Conservation (phyloP, 2,329 filamentous ascomycete species). For the Geosmithia morbida region DNA sequence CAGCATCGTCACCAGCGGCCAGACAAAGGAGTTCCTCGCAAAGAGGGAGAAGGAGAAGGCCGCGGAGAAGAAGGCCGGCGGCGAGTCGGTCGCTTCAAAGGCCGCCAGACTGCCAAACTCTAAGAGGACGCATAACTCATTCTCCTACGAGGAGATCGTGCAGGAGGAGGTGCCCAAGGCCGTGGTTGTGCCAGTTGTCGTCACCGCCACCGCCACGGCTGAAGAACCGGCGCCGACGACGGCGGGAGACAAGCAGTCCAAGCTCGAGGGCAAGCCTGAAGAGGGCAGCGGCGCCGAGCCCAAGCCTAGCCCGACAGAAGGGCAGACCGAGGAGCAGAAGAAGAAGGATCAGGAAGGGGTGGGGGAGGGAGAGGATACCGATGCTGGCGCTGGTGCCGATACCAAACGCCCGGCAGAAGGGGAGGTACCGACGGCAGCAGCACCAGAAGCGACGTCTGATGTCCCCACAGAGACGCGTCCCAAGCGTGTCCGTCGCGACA, state of each 20-base stretch:
- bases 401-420: not conserved
- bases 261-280: not conserved
- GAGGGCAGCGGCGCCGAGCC: slow-evolving; percentile 6
- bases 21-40: slow-evolving; percentile 68
- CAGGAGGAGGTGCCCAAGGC: slow-evolving; percentile 35
- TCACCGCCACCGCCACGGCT: slow-evolving; percentile 3
- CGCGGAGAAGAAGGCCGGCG: slow-evolving; percentile 45
- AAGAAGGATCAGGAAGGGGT: slow-evolving; percentile 9
- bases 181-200: not conserved
- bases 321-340: slow-evolving; percentile 3
- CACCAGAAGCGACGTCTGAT: no score
- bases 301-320: slow-evolving; percentile 7
- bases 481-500: slow-evolving; percentile 47
- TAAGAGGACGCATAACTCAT: slow-evolving; percentile 53
- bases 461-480: slow-evolving; percentile 27
- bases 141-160: slow-evolving; percentile 57
- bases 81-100: slow-evolving; percentile 36
- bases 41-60: slow-evolving; percentile 69
- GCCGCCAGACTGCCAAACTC: slow-evolving; percentile 53
- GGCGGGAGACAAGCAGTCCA: slow-evolving; percentile 1
- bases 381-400: no score
- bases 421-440: slow-evolving; percentile 5
- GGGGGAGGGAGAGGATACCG: not conserved
- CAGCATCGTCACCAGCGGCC: slow-evolving; percentile 69
- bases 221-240: slow-evolving; percentile 2